Percentiles rank a stretch among this genome's conserved stretches.
These are phyloP conservation scores for Penicillium freii DNA, from an alignment of 2,329 filamentous ascomycete genomes.

Conservation along the genomic window DNA sequence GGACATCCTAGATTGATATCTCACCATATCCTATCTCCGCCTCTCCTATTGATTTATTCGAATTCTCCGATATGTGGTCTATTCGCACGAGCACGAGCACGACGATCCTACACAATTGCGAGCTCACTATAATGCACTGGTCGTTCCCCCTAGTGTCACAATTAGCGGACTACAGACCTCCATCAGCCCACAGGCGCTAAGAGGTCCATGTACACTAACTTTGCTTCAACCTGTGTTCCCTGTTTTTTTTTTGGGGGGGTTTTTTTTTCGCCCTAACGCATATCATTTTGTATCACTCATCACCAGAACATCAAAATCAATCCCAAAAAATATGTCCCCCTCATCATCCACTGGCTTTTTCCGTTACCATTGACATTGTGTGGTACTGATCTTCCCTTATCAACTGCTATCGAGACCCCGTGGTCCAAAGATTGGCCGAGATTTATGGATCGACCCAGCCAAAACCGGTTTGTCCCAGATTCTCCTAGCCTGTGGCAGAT, in stretches of 20 bases:
- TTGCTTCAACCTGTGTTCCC: constrained; percentile 18
- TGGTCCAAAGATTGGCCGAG: not conserved
- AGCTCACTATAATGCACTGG: constrained; percentile 7
- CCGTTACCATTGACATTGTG: not conserved
- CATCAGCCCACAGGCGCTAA: constrained; percentile 9
- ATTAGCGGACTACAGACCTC: constrained; percentile 4
- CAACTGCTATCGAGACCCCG: not conserved
- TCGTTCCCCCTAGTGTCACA: not conserved
- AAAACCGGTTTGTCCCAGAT: constrained; percentile 6
- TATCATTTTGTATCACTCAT: constrained; percentile 14
- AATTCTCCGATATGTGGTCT: constrained; percentile 15
- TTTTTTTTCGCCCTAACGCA: constrained; percentile 23
- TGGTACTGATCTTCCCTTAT: constrained; percentile 3
- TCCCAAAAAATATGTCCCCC: not conserved
- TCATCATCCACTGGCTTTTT: not conserved
- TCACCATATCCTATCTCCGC: not conserved
- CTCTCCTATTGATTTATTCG: not conserved
- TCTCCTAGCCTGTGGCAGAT: not conserved
- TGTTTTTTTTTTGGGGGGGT: constrained; percentile 19
- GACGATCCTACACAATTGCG: constrained; percentile 8
- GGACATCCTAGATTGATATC: not conserved
- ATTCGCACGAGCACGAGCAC: constrained; percentile 14
- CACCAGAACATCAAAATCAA: not conserved
- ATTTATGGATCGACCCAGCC: not conserved
- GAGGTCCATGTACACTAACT: constrained; percentile 10